Percentiles rank a stretch among this genome's conserved stretches.
Evolutionary conservation across 2,329 filamentous ascomycete genomes (phyloP).

Genomic region (Sordariomycetes sp.): DNA sequence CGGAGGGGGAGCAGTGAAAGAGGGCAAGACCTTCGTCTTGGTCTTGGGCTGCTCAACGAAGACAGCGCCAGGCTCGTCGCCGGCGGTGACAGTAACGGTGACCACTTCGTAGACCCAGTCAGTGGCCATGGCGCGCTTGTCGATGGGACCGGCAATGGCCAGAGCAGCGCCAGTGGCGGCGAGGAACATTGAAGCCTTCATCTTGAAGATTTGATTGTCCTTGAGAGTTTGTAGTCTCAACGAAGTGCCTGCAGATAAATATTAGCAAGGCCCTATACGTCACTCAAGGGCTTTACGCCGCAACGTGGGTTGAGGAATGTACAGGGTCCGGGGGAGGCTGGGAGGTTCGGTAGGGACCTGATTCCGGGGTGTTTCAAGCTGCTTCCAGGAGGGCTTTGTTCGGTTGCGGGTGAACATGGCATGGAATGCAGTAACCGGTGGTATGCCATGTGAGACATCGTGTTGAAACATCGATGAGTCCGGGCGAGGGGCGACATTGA

Average conservation of each 20-base stretch:
- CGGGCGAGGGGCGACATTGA: background rate
- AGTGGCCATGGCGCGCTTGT: constrained; percentile 29
- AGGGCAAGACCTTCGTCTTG: constrained; percentile 5
- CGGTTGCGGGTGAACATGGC: no score
- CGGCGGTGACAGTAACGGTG: constrained; percentile 34
- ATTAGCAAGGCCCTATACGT: background rate
- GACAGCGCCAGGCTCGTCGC: constrained; percentile 11
- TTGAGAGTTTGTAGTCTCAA: background rate
- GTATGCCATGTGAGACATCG: background rate
- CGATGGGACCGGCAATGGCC: constrained; percentile 31
- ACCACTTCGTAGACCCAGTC: constrained; percentile 29
- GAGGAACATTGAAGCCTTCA: constrained; percentile 41
- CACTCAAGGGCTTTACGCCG: no score
- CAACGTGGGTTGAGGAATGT: no score
- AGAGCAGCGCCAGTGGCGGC: constrained; percentile 34
- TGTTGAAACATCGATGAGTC: no score
- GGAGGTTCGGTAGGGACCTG: no score
- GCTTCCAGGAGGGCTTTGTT: no score
- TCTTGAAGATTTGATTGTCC: constrained; percentile 20
- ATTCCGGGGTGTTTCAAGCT: no score
- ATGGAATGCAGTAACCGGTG: background rate
- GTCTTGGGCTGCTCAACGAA: constrained; percentile 13
- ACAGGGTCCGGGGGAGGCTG: no score
- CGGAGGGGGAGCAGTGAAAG: constrained; percentile 4
- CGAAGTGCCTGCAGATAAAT: background rate